Percentiles rank a stretch among this genome's conserved stretches.
phyloP scores from a whole-genome alignment of 2,329 filamentous ascomycete species.

The Seiridium unicorne region DNA sequence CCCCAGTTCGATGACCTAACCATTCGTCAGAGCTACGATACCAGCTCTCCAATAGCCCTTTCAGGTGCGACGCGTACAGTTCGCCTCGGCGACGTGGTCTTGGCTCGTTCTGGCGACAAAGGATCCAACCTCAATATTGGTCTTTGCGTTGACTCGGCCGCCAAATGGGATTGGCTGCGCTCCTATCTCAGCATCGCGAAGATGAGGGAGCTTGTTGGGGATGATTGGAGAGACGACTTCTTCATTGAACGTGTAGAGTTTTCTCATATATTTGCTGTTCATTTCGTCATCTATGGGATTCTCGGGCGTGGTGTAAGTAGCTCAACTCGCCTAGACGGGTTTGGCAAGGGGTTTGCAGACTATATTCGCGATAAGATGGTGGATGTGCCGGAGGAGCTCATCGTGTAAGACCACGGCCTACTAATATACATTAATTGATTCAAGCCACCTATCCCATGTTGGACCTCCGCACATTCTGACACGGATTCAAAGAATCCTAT shows the following conservation, averaged over 20 bases:
- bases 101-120: slow-evolving; percentile 15
- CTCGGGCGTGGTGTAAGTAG: slow-evolving; percentile 39
- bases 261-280: slow-evolving; percentile 32
- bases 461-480: too few species aligned
- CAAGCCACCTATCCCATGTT: too few species aligned
- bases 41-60: not conserved
- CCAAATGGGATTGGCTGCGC: slow-evolving; percentile 34
- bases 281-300: slow-evolving; percentile 41
- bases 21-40: not conserved
- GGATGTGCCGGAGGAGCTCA: not conserved
- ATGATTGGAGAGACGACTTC: slow-evolving; percentile 35
- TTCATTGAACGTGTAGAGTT: slow-evolving; percentile 39
- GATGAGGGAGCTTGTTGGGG: slow-evolving; percentile 32
- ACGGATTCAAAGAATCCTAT: too few species aligned
- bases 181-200: slow-evolving; percentile 29
- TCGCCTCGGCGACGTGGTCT: slow-evolving; percentile 12
- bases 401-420: too few species aligned
- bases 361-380: not conserved
- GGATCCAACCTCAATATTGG: slow-evolving; percentile 17
- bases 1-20: not conserved
- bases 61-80: not conserved
- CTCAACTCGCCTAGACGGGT: slow-evolving; percentile 37
- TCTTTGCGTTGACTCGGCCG: slow-evolving; percentile 17
- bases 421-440: too few species aligned
- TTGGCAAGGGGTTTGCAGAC: slow-evolving; percentile 43